phyloP scores from a whole-genome alignment of 2,329 filamentous ascomycete species.

The Leptographium flavum region DNA sequence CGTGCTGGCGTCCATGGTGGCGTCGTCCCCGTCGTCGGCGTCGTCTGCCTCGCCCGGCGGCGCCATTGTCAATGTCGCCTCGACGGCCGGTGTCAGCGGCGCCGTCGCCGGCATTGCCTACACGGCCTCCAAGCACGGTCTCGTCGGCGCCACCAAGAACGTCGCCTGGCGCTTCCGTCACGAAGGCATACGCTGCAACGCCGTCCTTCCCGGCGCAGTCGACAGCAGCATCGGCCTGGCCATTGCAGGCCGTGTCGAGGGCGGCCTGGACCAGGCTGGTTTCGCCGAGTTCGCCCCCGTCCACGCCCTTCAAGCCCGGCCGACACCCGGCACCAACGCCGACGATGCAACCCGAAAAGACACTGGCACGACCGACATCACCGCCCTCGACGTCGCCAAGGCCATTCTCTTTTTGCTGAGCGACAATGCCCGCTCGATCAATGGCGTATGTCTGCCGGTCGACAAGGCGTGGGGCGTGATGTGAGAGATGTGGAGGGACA shows the following conservation, averaged over 20 bases:
- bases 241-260: conserved; percentile 9
- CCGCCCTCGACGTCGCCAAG: conserved; percentile 19
- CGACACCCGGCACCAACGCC: conserved; percentile 1
- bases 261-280: conserved; percentile 14
- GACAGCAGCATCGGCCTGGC: conserved; percentile 17
- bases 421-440: conserved; percentile 21
- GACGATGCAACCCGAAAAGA: neutral
- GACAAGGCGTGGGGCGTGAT: conserved; percentile 22
- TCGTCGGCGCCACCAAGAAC: conserved; percentile 31
- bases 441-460: conserved; percentile 20
- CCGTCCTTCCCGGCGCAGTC: conserved; percentile 23
- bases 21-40: neutral
- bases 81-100: conserved; percentile 27
- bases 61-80: conserved; percentile 33
- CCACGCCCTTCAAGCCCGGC: conserved; percentile 16
- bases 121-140: conserved; percentile 20
- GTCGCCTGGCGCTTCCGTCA: conserved; percentile 29
- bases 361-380: conserved; percentile 11
- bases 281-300: conserved; percentile 16
- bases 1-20: conserved; percentile 25
- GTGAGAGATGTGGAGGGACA: conserved; percentile 4
- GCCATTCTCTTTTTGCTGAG: conserved; percentile 22
- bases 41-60: conserved; percentile 14
- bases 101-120: conserved; percentile 21
- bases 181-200: conserved; percentile 30